phyloP scores from a whole-genome alignment of 1,284 basidiomycete genomes.

The Sanghuangporus sanghuang region DNA sequence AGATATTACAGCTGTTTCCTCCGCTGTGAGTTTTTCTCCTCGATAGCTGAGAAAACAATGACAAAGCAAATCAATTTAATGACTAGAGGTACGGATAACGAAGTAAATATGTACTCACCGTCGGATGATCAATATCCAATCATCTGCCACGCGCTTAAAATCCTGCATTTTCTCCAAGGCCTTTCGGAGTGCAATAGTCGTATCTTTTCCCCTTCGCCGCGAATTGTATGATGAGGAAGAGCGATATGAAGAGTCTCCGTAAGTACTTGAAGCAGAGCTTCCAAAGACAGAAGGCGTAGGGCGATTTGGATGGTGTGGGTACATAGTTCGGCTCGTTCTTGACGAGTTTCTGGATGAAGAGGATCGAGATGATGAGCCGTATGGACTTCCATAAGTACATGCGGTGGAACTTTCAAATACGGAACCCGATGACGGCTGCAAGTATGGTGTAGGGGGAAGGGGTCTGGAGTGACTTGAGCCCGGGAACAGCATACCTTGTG shows the following conservation, averaged over 20 bases:
- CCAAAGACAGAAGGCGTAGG: neutral
- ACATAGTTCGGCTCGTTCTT: neutral
- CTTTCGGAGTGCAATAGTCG: neutral
- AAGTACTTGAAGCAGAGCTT: neutral
- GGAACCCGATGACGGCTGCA: neutral
- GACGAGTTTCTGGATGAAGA: neutral
- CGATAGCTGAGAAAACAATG: neutral
- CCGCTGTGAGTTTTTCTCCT: neutral
- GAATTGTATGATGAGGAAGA: neutral
- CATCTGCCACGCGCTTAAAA: neutral
- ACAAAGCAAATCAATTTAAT: neutral
- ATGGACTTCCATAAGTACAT: neutral
- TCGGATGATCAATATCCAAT: neutral
- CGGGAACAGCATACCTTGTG: neutral
- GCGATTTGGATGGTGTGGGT: neutral
- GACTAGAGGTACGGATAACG: neutral
- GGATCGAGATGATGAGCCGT: neutral
- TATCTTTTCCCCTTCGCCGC: neutral
- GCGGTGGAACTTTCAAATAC: neutral
- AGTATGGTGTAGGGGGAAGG: neutral
- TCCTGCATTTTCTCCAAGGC: neutral
- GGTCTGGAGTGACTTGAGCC: neutral
- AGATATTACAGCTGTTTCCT: neutral
- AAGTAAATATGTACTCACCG: neutral
- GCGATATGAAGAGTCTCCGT: neutral